Conservation (phyloP, 2,329 filamentous ascomycete species). For the Neopestalotiopsis sp. region DNA sequence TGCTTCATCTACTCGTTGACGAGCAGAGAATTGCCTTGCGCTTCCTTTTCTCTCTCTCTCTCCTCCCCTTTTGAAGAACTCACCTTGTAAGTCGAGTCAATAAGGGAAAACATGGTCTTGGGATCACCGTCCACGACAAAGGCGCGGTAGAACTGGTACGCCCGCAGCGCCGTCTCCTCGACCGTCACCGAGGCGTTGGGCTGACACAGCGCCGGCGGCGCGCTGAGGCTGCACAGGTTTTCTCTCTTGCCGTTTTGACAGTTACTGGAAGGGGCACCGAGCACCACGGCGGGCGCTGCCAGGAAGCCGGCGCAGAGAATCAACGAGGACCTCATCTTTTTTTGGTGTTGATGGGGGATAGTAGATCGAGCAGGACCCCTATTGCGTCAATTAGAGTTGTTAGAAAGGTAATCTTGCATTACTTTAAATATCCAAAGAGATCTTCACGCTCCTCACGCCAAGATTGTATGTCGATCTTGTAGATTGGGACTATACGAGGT, state of each 20-base stretch:
- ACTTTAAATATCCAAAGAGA: neutral
- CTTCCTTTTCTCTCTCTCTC: no score
- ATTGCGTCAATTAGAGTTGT: no score
- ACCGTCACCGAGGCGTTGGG: conserved; percentile 40
- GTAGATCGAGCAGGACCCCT: no score
- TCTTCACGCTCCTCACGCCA: neutral
- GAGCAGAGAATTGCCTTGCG: no score
- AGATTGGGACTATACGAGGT: neutral
- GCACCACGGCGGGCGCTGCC: conserved; percentile 19
- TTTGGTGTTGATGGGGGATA: no score
- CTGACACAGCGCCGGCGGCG: conserved; percentile 41
- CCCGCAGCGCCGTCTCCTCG: conserved; percentile 43
- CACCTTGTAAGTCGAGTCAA: conserved; percentile 43
- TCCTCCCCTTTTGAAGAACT: neutral
- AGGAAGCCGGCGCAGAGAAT: conserved; percentile 32
- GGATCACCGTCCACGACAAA: conserved; percentile 47
- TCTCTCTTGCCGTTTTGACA: conserved; percentile 35
- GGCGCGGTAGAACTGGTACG: conserved; percentile 47
- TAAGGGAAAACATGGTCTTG: conserved; percentile 46
- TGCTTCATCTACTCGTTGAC: no score
- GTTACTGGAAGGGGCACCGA: conserved; percentile 23
- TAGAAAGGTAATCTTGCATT: no score
- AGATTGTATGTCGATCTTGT: neutral
- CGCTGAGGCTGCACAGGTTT: conserved; percentile 42
- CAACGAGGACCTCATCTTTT: conserved; percentile 34